These are phyloP conservation scores for Sistotremastrum suecicum DNA, from an alignment of 768 basidiomycete species.

Conservation along the genomic window DNA sequence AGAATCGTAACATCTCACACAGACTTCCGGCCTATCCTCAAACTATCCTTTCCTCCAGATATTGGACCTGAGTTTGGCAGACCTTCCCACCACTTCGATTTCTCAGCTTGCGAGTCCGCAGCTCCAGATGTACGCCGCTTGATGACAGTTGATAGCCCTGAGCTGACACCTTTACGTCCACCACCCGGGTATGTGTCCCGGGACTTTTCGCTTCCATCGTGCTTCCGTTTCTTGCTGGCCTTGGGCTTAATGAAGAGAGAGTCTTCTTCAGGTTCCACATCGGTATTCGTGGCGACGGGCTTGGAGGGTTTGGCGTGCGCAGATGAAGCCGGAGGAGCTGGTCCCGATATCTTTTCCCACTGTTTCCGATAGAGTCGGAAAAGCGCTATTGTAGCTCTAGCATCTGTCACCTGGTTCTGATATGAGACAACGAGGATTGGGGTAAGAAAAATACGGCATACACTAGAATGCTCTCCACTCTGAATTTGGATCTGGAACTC, in stretches of 20 bases:
- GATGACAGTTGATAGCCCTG: constrained; percentile 40
- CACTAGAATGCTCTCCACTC: constrained; percentile 80
- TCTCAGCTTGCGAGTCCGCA: constrained; percentile 4
- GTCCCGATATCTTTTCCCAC: constrained; percentile 53
- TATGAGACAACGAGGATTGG: not conserved
- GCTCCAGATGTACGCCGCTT: constrained; percentile 14
- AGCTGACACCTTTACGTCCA: constrained; percentile 50
- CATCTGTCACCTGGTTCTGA: constrained; percentile 64
- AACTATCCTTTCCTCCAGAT: no score
- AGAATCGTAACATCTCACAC: not conserved
- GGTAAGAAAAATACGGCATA: constrained; percentile 24
- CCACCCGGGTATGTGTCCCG: constrained; percentile 27
- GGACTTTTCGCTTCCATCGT: constrained; percentile 9
- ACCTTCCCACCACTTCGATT: constrained; percentile 34
- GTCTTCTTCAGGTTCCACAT: not conserved
- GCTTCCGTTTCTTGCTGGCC: constrained; percentile 5
- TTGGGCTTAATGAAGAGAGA: not conserved
- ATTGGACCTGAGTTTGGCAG: constrained; percentile 6
- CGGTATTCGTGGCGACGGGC: constrained; percentile 4
- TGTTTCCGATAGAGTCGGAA: constrained; percentile 69
- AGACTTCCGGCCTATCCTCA: not conserved
- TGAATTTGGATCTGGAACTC: constrained; percentile 76
- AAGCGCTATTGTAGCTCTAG: constrained; percentile 89
- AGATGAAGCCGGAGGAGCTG: constrained; percentile 12
- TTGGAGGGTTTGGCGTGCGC: constrained; percentile 5